A percentile compares a stretch with the other conserved stretches of the same genome.
phyloP scores from a whole-genome alignment of 805 yeast genomes.

The Candida alai region DNA sequence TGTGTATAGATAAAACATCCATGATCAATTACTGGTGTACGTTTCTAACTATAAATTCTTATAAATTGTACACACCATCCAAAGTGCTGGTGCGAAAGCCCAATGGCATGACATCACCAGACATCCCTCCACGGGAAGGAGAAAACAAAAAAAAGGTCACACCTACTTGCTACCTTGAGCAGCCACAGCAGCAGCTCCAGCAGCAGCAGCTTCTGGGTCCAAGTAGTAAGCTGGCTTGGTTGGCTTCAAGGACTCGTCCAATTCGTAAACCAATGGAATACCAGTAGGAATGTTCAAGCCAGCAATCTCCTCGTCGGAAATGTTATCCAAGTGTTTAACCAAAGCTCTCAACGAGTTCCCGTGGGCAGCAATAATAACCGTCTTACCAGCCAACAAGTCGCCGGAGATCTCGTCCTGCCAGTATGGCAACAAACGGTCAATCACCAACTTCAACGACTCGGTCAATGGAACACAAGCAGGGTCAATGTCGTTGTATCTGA shows the following conservation, averaged over 20 bases:
- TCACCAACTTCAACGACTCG: conserved; percentile 90
- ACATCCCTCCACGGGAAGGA: no score
- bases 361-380: conserved; percentile 92
- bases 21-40: no score
- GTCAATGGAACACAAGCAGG: conserved; percentile 87
- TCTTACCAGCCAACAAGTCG: conserved; percentile 81
- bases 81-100: no score
- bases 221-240: conserved; percentile 91
- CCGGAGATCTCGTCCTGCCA: conserved; percentile 90
- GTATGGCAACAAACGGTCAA: conserved; percentile 94
- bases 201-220: conserved; percentile 99
- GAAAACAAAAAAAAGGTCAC: background rate
- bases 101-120: no score
- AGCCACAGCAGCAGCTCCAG: conserved; percentile 99
- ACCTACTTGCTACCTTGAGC: conserved; percentile 67
- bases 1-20: no score
- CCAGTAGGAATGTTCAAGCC: conserved; percentile 97
- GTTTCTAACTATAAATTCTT: no score
- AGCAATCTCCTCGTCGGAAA: conserved; percentile 89
- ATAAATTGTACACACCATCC: no score
- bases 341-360: conserved; percentile 97
- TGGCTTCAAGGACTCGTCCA: conserved; percentile 83
- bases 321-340: conserved; percentile 91
- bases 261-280: conserved; percentile 95
- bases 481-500: conserved; percentile 79